These are phyloP conservation scores for Skeletonema menzelii DNA, from an alignment of 108 stramenopile genomes.

Conservation along the genomic window DNA sequence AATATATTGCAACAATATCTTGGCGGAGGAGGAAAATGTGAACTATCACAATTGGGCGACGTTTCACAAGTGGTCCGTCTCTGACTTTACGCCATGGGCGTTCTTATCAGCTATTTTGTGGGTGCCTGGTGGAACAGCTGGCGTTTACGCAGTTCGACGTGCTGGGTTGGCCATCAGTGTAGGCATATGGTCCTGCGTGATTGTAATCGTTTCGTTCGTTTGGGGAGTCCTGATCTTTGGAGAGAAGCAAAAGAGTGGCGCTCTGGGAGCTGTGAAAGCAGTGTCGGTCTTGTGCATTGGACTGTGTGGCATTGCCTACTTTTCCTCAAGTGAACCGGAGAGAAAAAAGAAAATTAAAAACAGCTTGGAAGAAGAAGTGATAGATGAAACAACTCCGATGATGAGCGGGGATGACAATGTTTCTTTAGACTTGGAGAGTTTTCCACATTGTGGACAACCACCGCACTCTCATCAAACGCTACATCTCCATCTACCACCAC, in stretches of 20 bases:
- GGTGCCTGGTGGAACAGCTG: slow-evolving; percentile 75
- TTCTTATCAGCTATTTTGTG: slow-evolving; percentile 68
- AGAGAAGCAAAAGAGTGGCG: slow-evolving; percentile 63
- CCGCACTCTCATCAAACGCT: slow-evolving; percentile 45
- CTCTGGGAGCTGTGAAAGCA: slow-evolving; percentile 42
- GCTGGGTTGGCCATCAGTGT: slow-evolving; percentile 79
- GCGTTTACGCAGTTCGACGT: slow-evolving; percentile 79
- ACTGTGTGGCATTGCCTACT: slow-evolving; percentile 78
- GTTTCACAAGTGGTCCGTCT: slow-evolving; percentile 29
- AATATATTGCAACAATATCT: slow-evolving; percentile 36
- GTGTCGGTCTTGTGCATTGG: slow-evolving; percentile 60
- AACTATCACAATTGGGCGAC: background rate
- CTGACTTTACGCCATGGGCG: slow-evolving; percentile 55
- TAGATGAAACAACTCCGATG: slow-evolving; percentile 23
- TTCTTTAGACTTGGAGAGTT: slow-evolving; percentile 32
- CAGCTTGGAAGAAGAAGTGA: background rate
- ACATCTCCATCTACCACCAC: slow-evolving; percentile 25
- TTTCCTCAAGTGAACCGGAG: slow-evolving; percentile 45
- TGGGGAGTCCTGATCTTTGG: slow-evolving; percentile 81
- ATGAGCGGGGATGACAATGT: background rate
- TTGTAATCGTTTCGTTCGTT: slow-evolving; percentile 73
- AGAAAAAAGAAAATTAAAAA: background rate
- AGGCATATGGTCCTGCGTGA: slow-evolving; percentile 77
- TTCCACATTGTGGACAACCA: slow-evolving; percentile 33
- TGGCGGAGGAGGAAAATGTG: slow-evolving; percentile 12